Evolutionary conservation across 305 asterid species (phyloP), one percentile per base, ranked within the genome.

Genomic region (Fraxinus angustifolia): DNA sequence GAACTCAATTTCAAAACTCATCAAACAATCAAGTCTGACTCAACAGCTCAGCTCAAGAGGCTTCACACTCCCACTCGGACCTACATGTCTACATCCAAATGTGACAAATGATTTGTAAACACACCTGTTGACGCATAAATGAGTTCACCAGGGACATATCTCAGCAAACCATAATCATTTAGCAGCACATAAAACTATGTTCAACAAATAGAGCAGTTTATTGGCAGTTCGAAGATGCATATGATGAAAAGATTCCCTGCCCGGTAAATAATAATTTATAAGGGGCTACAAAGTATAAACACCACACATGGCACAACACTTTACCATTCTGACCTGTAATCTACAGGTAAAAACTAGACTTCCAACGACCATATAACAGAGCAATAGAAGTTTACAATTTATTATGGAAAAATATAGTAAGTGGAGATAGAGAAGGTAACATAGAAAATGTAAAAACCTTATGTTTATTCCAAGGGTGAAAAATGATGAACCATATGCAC

Each of bases 391-490:
- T 16, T 76, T 40, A 60, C 48, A 7, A 8, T 76, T 79, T 21
- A 34, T 67, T 23, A 73, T 23, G 65, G 79, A 78, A 71, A 79
- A 77, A 79, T 17, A 45, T 31, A 38, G 60, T 23, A 71, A 74
- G 81, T 62, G 84, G 30, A 80, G 65, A 42, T 60, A 76, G 56
- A 80, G 42, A 56, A 35, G 75, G 77, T 56, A 53, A 75, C 82
- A 31, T 73, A 74, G 79, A 42, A 80, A 65, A 45, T 28, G 19
- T 35, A 28, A 67, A 79, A 84, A 94, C 99, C 98, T 94, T 91
- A 94, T 90, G 90, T 89, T 93, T 84, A 96, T 93, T 87, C 98
- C 98, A 83, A 96, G 99, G 77, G 93, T 89, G 91, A 96, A 96
- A 89, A 90, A 93, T 26, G 94, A 91, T 85, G 97, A 91, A 73